phyloP scores from a whole-genome alignment of 2,329 filamentous ascomycete species.

The Diaporthe destruens region DNA sequence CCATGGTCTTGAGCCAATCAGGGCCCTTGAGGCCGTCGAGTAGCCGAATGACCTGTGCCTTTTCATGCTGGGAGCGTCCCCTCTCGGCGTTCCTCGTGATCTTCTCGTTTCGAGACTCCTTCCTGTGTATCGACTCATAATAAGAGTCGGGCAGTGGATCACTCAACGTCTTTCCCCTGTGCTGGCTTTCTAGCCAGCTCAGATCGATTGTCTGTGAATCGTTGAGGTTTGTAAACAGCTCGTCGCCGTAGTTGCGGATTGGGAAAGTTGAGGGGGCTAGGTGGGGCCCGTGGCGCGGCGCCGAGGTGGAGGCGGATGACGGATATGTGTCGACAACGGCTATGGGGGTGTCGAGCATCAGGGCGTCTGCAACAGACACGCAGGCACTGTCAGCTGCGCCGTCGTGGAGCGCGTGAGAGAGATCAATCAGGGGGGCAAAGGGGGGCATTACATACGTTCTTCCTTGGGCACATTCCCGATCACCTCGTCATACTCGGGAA shows the following conservation, averaged over 20 bases:
- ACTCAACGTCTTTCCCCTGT: constrained; percentile 57
- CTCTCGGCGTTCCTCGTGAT: constrained; percentile 74
- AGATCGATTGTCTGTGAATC: constrained; percentile 70
- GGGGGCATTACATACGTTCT: constrained; percentile 69
- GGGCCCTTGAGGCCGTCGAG: constrained; percentile 88
- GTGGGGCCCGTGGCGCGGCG: constrained; percentile 41
- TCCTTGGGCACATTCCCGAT: constrained; percentile 87
- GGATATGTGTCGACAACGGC: constrained; percentile 71
- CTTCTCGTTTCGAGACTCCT: constrained; percentile 71
- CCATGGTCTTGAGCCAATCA: constrained; percentile 94
- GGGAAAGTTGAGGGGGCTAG: constrained; percentile 49
- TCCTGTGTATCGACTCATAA: constrained; percentile 68
- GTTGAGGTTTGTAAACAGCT: constrained; percentile 67
- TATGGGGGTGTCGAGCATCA: constrained; percentile 80
- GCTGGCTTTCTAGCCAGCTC: constrained; percentile 62
- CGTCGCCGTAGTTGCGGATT: constrained; percentile 67
- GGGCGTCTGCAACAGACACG: constrained; percentile 68
- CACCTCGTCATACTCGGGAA: constrained; percentile 93
- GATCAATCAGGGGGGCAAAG: constrained; percentile 16
- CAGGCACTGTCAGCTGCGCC: constrained; percentile 39
- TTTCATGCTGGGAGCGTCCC: constrained; percentile 75
- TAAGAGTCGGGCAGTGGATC: constrained; percentile 70
- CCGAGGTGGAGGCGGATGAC: constrained; percentile 48
- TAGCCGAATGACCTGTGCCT: constrained; percentile 72
- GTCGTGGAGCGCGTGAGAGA: constrained; percentile 10